Evolutionary conservation across 202 grass and related monocot genomes (phyloP).

Genomic region (Dendrocalamus latiflorus): DNA sequence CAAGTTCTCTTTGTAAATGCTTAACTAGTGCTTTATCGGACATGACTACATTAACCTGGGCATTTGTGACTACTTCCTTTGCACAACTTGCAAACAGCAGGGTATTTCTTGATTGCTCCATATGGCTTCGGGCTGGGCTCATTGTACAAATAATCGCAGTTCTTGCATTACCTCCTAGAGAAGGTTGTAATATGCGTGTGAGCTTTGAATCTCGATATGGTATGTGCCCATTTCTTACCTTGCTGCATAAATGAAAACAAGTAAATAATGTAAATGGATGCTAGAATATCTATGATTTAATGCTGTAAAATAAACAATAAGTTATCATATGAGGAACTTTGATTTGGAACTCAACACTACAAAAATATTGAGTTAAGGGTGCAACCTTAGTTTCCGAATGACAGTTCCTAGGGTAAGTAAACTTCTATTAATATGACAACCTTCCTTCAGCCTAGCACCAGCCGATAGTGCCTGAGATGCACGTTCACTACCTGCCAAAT

Average conservation of each 20-base stretch:
- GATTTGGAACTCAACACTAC: conserved; percentile 7
- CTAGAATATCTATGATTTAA: too few species aligned
- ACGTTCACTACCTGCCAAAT: conserved; percentile 94
- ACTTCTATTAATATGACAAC: conserved; percentile 97
- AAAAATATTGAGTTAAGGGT: not conserved
- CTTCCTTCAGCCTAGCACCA: too few species aligned
- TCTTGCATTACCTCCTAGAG: too few species aligned
- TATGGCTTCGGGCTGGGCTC: too few species aligned
- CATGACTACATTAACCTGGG: too few species aligned
- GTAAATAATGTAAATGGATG: conserved; percentile 11
- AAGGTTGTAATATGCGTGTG: too few species aligned
- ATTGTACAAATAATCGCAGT: too few species aligned
- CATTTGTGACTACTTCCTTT: too few species aligned
- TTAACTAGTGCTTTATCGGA: too few species aligned
- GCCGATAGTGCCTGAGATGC: conserved; percentile 86
- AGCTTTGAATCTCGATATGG: too few species aligned
- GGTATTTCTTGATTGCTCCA: conserved; percentile 91
- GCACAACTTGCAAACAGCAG: conserved; percentile 83
- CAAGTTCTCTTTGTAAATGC: too few species aligned
- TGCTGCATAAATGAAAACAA: conserved; percentile 51
- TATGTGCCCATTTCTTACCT: conserved; percentile 92
- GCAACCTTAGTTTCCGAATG: conserved; percentile 93
- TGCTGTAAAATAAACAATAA: not conserved
- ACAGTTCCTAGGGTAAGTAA: conserved; percentile 87
- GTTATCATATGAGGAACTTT: conserved; percentile 1